Conservation (phyloP, 2,329 filamentous ascomycete species). For the Harringtonia lauricola region DNA sequence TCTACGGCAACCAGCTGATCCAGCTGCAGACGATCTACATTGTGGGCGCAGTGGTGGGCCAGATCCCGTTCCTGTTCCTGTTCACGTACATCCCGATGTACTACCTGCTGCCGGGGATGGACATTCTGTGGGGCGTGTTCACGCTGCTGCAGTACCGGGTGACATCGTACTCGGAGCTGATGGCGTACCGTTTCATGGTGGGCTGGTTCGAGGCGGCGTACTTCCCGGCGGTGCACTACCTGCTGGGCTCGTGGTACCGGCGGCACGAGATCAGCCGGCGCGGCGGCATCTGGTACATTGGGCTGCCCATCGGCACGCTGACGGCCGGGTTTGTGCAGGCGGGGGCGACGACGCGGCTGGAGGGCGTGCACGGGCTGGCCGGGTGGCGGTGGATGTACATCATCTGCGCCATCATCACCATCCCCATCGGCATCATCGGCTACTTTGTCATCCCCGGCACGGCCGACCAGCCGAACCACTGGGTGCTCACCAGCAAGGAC, state of each 20-base stretch:
- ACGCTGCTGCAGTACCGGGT: constrained; percentile 35
- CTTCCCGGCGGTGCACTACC: constrained; percentile 38
- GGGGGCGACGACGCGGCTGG: constrained; percentile 22
- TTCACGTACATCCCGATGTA: constrained; percentile 25
- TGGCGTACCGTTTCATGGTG: constrained; percentile 40
- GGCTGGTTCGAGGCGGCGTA: constrained; percentile 42
- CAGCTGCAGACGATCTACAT: constrained; percentile 36
- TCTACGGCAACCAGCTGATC: constrained; percentile 31
- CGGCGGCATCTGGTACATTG: constrained; percentile 48
- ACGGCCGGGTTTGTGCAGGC: constrained; percentile 30
- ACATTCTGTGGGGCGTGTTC: constrained; percentile 11
- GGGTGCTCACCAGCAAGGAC: constrained; percentile 22
- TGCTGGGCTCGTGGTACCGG: constrained; percentile 45
- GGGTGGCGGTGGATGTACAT: constrained; percentile 46
- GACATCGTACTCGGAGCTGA: constrained; percentile 24
- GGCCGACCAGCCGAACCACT: constrained; percentile 25
- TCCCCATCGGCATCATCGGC: constrained; percentile 40
- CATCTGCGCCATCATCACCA: constrained; percentile 18
- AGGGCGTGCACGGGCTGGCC: constrained; percentile 31
- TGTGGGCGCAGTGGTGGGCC: constrained; percentile 23
- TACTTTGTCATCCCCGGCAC: constrained; percentile 37
- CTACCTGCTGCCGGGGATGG: constrained; percentile 20
- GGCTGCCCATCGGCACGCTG: constrained; percentile 35
- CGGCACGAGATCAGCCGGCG: constrained; percentile 48
- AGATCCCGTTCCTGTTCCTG: constrained; percentile 18